Conservation (phyloP, 139 green algal species). For the Nannochloris sp. region DNA sequence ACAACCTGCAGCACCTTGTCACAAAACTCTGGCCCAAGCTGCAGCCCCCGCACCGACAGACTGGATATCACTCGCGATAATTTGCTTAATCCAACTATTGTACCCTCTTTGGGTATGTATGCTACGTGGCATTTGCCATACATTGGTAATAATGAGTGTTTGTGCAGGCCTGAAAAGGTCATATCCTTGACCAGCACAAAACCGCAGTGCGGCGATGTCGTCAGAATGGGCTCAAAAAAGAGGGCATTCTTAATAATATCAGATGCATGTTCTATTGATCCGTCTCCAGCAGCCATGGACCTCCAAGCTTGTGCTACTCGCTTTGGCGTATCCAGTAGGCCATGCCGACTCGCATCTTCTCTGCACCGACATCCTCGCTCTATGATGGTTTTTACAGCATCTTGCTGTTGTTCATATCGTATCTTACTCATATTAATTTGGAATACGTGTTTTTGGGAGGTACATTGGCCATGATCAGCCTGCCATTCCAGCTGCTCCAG, state of each 20-base stretch:
- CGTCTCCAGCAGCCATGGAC: conserved; percentile 62
- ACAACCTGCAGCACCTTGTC: too few relatives aligned
- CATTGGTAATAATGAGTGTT: conserved; percentile 80
- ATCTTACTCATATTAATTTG: too few relatives aligned
- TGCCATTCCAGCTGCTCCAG: too few relatives aligned
- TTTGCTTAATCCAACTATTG: conserved; percentile 78
- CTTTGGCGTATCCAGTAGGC: conserved; percentile 78
- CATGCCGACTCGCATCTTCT: conserved; percentile 72
- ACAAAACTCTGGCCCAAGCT: conserved; percentile 13
- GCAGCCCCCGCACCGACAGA: conserved; percentile 56
- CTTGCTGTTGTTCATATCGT: too few relatives aligned
- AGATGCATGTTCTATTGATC: background rate
- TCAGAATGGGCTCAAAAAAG: conserved; percentile 67
- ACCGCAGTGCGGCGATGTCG: conserved; percentile 13
- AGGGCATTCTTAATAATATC: conserved; percentile 61
- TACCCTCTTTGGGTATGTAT: conserved; percentile 70
- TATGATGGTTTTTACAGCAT: background rate
- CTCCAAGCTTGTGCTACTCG: conserved; percentile 82
- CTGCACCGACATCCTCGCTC: conserved; percentile 52
- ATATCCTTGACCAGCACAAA: conserved; percentile 88
- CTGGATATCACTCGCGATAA: conserved; percentile 70
- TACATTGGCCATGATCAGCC: too few relatives aligned
- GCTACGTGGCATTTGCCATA: conserved; percentile 80
- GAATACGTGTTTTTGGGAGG: too few relatives aligned
- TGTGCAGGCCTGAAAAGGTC: conserved; percentile 71